Evolutionary conservation across 2,329 filamentous ascomycete species (phyloP), one percentile per base, ranked within the genome.

Genomic region (Diaporthe ilicicola): DNA sequence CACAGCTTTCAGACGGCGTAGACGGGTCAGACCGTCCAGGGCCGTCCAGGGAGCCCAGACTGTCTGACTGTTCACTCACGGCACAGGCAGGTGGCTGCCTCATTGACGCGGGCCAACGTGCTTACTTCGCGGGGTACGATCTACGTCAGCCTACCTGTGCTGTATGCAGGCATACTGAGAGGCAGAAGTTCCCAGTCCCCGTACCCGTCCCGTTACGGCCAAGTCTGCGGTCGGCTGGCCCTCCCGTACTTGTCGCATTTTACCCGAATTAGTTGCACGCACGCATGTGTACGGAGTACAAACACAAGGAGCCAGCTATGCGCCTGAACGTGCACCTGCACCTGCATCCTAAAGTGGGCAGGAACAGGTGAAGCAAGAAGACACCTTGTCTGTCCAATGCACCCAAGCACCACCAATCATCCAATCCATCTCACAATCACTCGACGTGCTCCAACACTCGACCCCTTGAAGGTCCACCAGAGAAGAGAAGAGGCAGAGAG

Each of bases 151-250:
- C 22, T 48, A 17, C 27, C 56, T 6, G 22, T 46, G 39, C 55
- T 61, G 39, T 32, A 61, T 66, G 62, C 48, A 54, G 62, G 62
- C 62, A 53, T 48, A 66, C n/a, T 27, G 9, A 44, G 17, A 42
- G 62, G 62, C 62, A 42, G 15, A 54, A n/a, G 37, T 15, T 42
- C 4, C 32, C 32, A 4, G 32, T 34, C 4, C 9, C 32, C 32
- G 4, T 34, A 4, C 32, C n/a, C 32, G 34, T 13, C 55, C 55
- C 22, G 22, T 59, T 29, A 37, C 6, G 13, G 34, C 13, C 10
- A 27, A 32, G 27, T 53, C 27, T 19, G 50, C 8, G 22, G 9
- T 13, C 13, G 37, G 37, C 37, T 39, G 37, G 3, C 13, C 37
- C 37, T 39, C 37, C 10, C 5, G 55, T 44, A 13, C 22, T 19